Evolutionary conservation across 2,329 filamentous ascomycete species (phyloP).

Genomic region (Hypoxylon sp.): DNA sequence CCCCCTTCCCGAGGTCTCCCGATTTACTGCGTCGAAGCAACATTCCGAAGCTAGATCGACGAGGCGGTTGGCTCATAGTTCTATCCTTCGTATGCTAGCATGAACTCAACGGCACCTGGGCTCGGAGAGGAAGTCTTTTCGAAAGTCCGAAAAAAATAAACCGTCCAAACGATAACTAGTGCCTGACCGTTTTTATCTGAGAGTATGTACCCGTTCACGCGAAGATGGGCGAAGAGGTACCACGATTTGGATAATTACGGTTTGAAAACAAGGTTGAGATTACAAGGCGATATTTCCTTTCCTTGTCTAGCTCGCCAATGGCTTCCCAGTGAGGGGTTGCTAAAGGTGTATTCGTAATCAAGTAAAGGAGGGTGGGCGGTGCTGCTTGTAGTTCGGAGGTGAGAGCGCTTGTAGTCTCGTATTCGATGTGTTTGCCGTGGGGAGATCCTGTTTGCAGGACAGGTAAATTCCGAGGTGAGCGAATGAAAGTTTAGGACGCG

Average conservation of each 20-base stretch:
- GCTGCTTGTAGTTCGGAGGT: conserved; percentile 13
- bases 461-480: conserved; percentile 26
- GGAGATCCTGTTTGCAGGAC: conserved; percentile 18
- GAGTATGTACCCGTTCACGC: conserved; percentile 25
- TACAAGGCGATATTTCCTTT: conserved; percentile 21
- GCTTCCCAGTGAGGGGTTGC: conserved; percentile 22
- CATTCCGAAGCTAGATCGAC: conserved; percentile 59
- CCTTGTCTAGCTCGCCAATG: conserved; percentile 6
- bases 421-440: conserved; percentile 22
- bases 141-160: conserved; percentile 18
- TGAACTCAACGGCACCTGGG: conserved; percentile 30
- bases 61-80: conserved; percentile 48
- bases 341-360: conserved; percentile 26
- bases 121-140: conserved; percentile 12
- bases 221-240: conserved; percentile 14
- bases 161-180: conserved; percentile 14
- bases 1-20: conserved; percentile 58
- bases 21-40: conserved; percentile 66
- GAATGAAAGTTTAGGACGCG: conserved; percentile 20
- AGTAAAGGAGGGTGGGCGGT: conserved; percentile 9
- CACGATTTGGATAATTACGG: conserved; percentile 5
- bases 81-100: conserved; percentile 31
- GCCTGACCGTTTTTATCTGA: conserved; percentile 5
- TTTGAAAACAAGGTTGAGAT: conserved; percentile 27
- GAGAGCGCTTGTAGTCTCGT: conserved; percentile 19